A percentile compares a stretch with the other conserved stretches of the same genome.
Conservation (phyloP, 345 rosid species). For the Stellera chamaejasme region DNA sequence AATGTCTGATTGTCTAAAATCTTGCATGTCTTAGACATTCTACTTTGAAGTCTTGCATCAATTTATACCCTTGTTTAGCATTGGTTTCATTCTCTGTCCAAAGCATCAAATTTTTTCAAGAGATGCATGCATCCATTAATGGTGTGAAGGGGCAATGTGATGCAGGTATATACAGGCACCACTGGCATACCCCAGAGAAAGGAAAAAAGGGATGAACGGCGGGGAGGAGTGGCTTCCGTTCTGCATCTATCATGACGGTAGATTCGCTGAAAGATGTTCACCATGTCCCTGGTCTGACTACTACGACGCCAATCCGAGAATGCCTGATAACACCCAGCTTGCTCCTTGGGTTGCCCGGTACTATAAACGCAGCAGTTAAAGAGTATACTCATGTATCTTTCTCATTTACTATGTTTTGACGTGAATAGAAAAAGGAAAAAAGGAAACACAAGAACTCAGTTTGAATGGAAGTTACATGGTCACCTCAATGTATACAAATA, state of each 20-base stretch:
- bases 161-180: conserved; percentile 62
- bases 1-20: too few relatives aligned
- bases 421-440: too few relatives aligned
- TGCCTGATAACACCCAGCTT: conserved; percentile 34
- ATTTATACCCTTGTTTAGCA: too few relatives aligned
- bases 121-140: background rate
- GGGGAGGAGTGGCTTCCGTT: conserved; percentile 54
- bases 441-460: too few relatives aligned
- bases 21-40: too few relatives aligned
- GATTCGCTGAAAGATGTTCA: conserved; percentile 27
- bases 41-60: too few relatives aligned
- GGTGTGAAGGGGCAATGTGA: background rate
- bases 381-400: too few relatives aligned
- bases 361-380: conserved; percentile 14
- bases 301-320: conserved; percentile 39
- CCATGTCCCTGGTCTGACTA: conserved; percentile 67
- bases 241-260: conserved; percentile 35
- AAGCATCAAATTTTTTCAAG: too few relatives aligned
- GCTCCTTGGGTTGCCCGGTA: conserved; percentile 61
- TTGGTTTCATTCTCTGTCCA: too few relatives aligned
- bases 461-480: too few relatives aligned
- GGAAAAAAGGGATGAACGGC: conserved; percentile 56
- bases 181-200: conserved; percentile 58
- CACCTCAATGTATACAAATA: too few relatives aligned
- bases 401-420: too few relatives aligned